These are phyloP conservation scores for Pulveroboletus ravenelii DNA, from an alignment of 768 basidiomycete genomes.

Conservation along the genomic window DNA sequence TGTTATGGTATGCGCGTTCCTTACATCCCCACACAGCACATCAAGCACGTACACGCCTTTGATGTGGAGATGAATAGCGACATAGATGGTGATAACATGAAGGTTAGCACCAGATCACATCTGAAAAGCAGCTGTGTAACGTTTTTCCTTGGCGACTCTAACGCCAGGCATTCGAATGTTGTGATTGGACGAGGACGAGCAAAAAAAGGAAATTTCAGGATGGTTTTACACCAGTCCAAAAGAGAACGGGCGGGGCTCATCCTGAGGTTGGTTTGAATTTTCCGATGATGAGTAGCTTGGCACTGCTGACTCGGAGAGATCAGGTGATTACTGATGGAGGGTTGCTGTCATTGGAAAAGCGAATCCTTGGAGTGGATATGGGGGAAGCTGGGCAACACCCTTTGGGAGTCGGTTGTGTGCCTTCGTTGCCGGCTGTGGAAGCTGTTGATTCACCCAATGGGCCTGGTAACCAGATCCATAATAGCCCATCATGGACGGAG, in stretches of 20 bases:
- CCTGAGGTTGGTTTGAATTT: too few relatives aligned
- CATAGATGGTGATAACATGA: neutral
- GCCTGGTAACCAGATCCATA: neutral
- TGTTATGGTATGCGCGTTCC: neutral
- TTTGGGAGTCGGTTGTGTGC: neutral
- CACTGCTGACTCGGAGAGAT: too few relatives aligned
- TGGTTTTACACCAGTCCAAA: too few relatives aligned
- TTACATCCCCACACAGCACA: slow-evolving; percentile 16
- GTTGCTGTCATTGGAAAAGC: neutral
- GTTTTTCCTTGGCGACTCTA: too few relatives aligned
- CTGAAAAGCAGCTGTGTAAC: too few relatives aligned
- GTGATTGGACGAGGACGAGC: too few relatives aligned
- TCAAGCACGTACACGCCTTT: slow-evolving; percentile 12
- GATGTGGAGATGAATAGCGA: slow-evolving; percentile 1
- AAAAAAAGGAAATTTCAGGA: too few relatives aligned
- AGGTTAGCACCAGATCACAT: neutral
- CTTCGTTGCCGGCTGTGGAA: neutral
- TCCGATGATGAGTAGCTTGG: too few relatives aligned
- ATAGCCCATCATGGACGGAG: slow-evolving; percentile 1
- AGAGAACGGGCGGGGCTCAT: too few relatives aligned
- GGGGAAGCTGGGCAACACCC: neutral
- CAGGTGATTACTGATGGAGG: slow-evolving; percentile 3
- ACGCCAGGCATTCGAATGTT: too few relatives aligned
- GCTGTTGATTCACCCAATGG: neutral
- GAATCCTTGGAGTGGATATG: neutral